Conservation (phyloP, 441 rosid genomes). For the Raphanus hybrid region DNA sequence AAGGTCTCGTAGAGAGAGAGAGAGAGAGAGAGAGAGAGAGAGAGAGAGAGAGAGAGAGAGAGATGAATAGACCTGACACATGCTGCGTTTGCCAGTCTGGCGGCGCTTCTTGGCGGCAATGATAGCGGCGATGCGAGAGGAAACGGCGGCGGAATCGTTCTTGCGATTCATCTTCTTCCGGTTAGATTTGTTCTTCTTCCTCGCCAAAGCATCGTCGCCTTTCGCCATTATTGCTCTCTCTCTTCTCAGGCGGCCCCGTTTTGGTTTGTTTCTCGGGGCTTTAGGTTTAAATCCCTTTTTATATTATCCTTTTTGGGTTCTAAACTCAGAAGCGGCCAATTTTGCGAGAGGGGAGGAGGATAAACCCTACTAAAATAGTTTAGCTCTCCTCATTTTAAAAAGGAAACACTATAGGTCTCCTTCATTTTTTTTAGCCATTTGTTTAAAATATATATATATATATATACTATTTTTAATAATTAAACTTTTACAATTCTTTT, state of each 20-base stretch:
- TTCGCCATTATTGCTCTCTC: conserved; percentile 56
- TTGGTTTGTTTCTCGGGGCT: background rate
- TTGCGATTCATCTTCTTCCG: conserved; percentile 62
- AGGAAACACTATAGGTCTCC: too few species aligned
- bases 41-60: background rate
- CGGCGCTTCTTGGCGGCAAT: conserved; percentile 94
- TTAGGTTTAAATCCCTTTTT: background rate
- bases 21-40: background rate
- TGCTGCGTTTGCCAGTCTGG: conserved; percentile 72
- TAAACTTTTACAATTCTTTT: too few species aligned
- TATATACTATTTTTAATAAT: too few species aligned
- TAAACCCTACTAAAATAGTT: too few species aligned
- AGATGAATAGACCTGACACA: conserved; percentile 61
- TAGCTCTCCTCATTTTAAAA: too few species aligned
- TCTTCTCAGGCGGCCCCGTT: conserved; percentile 35
- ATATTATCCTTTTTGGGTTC: background rate
- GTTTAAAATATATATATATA: too few species aligned
- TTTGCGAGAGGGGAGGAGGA: background rate
- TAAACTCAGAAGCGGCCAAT: background rate
- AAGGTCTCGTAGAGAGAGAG: background rate
- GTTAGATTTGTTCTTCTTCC: conserved; percentile 67
- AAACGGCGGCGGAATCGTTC: conserved; percentile 57
- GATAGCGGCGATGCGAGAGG: conserved; percentile 78
- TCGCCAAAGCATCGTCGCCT: conserved; percentile 70
- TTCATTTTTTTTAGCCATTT: too few species aligned